phyloP scores from a whole-genome alignment of 495 filamentous ascomycete species.

The Aspergillus conjunctus region DNA sequence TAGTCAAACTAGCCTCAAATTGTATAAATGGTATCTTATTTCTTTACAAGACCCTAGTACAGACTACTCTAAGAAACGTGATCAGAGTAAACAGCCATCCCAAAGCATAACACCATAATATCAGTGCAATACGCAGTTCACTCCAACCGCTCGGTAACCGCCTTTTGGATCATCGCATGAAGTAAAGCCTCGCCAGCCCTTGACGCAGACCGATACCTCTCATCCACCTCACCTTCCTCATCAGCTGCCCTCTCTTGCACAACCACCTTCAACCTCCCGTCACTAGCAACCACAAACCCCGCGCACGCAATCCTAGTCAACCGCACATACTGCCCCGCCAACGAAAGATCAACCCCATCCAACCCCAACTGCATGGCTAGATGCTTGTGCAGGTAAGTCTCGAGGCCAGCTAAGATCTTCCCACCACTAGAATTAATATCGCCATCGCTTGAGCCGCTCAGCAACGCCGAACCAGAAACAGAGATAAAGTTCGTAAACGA shows the following conservation, averaged over 20 bases:
- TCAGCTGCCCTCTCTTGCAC: constrained; percentile 13
- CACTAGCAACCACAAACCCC: constrained; percentile 54
- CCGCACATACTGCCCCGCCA: constrained; percentile 40
- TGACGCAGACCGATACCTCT: constrained; percentile 13
- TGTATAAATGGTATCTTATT: background rate
- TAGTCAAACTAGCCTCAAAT: background rate
- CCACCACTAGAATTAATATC: background rate
- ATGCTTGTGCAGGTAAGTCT: constrained; percentile 46
- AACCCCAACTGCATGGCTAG: constrained; percentile 53
- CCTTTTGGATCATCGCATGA: constrained; percentile 30
- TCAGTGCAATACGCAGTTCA: background rate
- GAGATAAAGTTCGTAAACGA: constrained; percentile 35
- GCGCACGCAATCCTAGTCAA: constrained; percentile 55
- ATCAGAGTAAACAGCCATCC: too few relatives aligned
- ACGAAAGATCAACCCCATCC: constrained; percentile 17
- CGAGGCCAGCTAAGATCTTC: constrained; percentile 44
- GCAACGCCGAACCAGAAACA: background rate
- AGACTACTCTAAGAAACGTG: too few relatives aligned
- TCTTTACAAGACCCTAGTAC: background rate
- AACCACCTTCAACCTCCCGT: constrained; percentile 57
- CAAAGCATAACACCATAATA: too few relatives aligned
- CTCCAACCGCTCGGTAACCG: constrained; percentile 23
- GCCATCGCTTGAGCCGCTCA: too few relatives aligned
- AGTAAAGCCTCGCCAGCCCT: constrained; percentile 36
- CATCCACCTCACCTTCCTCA: background rate